phyloP scores from a whole-genome alignment of 78 protist genomes.

The Emiliania huxleyi region DNA sequence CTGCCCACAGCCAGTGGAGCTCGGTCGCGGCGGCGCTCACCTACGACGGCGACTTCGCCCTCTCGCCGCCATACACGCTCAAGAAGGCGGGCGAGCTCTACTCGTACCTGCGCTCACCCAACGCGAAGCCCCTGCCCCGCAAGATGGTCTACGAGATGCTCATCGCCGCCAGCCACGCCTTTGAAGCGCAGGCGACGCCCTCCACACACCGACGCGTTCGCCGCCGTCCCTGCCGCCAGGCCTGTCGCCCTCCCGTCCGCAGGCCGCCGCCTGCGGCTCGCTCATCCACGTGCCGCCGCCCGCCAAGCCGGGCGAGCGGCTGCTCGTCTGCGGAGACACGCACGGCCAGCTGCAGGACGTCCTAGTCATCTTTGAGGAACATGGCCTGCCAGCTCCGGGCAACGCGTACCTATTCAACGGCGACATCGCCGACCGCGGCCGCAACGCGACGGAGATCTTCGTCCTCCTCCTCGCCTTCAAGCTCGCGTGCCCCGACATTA shows the following conservation, averaged over 20 bases:
- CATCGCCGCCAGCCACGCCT: neutral
- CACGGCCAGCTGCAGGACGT: slow-evolving; percentile 33
- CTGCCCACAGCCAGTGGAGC: neutral
- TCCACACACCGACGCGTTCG: too few relatives aligned
- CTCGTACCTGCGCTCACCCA: neutral
- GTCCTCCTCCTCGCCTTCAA: slow-evolving; percentile 34
- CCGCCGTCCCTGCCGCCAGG: too few relatives aligned
- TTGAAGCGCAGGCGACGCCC: neutral
- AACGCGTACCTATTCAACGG: slow-evolving; percentile 52
- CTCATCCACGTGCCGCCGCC: neutral
- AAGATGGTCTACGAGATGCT: neutral
- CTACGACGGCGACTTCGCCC: neutral
- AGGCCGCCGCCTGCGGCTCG: neutral
- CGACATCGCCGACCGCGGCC: slow-evolving; percentile 65
- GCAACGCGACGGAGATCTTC: slow-evolving; percentile 36
- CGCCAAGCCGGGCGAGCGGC: neutral
- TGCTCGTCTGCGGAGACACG: slow-evolving; percentile 6
- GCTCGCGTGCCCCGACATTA: neutral
- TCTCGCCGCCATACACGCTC: neutral
- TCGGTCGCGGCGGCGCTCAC: neutral
- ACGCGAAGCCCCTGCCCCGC: neutral
- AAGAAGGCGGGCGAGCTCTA: neutral
- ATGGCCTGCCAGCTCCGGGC: neutral
- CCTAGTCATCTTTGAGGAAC: neutral
- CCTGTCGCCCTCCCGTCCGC: neutral